Conservation (phyloP, 2,329 filamentous ascomycete species). For the Chaetomium sp. region DNA sequence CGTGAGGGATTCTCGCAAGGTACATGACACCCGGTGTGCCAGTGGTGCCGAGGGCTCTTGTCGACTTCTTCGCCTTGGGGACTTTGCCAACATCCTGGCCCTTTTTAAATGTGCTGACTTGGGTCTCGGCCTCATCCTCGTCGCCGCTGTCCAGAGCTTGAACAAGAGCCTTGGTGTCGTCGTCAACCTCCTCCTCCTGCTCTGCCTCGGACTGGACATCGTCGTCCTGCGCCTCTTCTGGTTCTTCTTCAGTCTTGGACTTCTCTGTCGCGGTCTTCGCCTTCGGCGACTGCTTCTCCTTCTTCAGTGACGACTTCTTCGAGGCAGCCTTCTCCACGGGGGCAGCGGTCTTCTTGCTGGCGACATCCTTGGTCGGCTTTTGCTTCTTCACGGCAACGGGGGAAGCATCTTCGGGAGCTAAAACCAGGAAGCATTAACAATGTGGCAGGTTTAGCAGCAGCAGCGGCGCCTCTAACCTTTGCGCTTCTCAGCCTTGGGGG, state of each 20-base stretch:
- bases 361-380: slow-evolving; percentile 33
- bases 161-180: slow-evolving; percentile 35
- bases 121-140: slow-evolving; percentile 29
- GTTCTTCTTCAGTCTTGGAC: slow-evolving; percentile 29
- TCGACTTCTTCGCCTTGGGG: slow-evolving; percentile 50
- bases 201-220: slow-evolving; percentile 23
- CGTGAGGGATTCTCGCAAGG: slow-evolving; percentile 68
- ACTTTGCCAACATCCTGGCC: slow-evolving; percentile 45
- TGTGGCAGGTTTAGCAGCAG: not conserved
- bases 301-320: slow-evolving; percentile 31
- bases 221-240: slow-evolving; percentile 25
- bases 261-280: slow-evolving; percentile 25
- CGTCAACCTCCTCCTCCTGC: slow-evolving; percentile 35
- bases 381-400: slow-evolving; percentile 38
- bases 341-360: slow-evolving; percentile 24
- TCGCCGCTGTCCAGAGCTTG: slow-evolving; percentile 35
- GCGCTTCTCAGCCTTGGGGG: slow-evolving; percentile 36
- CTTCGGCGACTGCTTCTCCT: slow-evolving; percentile 31
- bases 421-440: not conserved
- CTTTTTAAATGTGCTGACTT: slow-evolving; percentile 36
- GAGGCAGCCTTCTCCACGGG: slow-evolving; percentile 20
- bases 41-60: slow-evolving; percentile 47
- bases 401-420: slow-evolving; percentile 36
- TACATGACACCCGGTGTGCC: slow-evolving; percentile 78
- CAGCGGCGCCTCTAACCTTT: slow-evolving; percentile 32